These are phyloP conservation scores for Talaromyces sp. DNA, from an alignment of 2,329 filamentous ascomycete species.

Conservation along the genomic window DNA sequence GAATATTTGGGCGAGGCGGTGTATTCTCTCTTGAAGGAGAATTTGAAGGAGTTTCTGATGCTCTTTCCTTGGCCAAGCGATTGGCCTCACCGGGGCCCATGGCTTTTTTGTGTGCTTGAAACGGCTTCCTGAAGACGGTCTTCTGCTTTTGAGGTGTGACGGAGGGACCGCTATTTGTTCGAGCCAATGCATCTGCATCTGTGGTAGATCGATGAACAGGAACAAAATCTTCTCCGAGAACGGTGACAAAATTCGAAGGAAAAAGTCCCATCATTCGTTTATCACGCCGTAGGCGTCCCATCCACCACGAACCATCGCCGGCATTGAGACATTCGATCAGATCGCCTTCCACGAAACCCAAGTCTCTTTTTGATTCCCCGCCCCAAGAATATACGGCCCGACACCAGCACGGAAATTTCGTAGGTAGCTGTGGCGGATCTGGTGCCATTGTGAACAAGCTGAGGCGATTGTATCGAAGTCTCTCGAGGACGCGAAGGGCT, in stretches of 20 bases:
- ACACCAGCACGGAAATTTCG: conserved; percentile 84
- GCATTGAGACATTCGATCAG: conserved; percentile 97
- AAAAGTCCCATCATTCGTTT: conserved; percentile 87
- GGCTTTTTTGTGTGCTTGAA: conserved; percentile 55
- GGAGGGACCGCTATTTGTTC: conserved; percentile 30
- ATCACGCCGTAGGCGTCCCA: conserved; percentile 82
- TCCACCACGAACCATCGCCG: conserved; percentile 98
- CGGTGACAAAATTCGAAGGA: conserved; percentile 93
- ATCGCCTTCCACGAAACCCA: conserved; percentile 96
- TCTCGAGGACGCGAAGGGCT: neutral
- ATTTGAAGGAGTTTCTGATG: conserved; percentile 30
- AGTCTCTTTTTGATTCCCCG: conserved; percentile 88
- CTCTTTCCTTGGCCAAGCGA: conserved; percentile 28
- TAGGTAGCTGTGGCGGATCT: conserved; percentile 53
- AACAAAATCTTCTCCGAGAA: conserved; percentile 78
- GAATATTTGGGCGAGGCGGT: conserved; percentile 24
- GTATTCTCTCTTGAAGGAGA: conserved; percentile 30
- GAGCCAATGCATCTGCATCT: conserved; percentile 42
- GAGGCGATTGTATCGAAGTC: neutral
- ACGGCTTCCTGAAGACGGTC: conserved; percentile 57
- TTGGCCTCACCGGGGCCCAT: conserved; percentile 33
- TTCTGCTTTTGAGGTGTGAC: conserved; percentile 53
- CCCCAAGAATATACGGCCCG: conserved; percentile 90
- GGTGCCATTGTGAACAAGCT: conserved; percentile 37
- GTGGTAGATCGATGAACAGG: conserved; percentile 51